Conservation (phyloP, 208 protist species). For the Herpetomonas samuelpessoai region DNA sequence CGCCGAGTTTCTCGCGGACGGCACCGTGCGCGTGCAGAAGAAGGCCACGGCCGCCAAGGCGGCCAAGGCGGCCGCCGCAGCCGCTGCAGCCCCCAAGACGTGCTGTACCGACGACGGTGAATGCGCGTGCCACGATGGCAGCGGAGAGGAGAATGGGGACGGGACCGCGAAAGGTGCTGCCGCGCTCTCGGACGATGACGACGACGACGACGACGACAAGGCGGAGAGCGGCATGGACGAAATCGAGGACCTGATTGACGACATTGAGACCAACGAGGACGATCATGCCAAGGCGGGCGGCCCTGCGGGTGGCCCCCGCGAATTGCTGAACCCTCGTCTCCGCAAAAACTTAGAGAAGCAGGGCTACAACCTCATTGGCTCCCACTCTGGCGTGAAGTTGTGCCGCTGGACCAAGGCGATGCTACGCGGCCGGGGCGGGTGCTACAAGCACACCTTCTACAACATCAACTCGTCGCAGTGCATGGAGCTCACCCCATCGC, state of each 20-base stretch:
- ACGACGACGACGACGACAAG: conserved; percentile 28
- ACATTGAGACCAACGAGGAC: conserved; percentile 21
- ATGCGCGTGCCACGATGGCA: neutral
- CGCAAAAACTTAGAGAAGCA: conserved; percentile 93
- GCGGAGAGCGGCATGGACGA: conserved; percentile 37
- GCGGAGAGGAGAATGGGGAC: conserved; percentile 16
- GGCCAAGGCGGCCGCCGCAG: neutral
- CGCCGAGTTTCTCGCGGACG: conserved; percentile 43
- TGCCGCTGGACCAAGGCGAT: conserved; percentile 97
- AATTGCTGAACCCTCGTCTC: conserved; percentile 90
- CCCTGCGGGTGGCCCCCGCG: conserved; percentile 28
- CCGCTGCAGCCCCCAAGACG: neutral
- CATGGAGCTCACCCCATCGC: conserved; percentile 97
- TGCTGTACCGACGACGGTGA: conserved; percentile 6
- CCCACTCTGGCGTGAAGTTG: conserved; percentile 96
- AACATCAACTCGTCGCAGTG: conserved; percentile 95
- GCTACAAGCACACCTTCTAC: conserved; percentile 98
- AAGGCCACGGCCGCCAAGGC: conserved; percentile 8
- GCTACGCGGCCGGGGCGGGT: conserved; percentile 95
- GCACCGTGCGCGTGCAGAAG: conserved; percentile 27
- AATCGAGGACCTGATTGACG: conserved; percentile 65
- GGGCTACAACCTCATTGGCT: conserved; percentile 93
- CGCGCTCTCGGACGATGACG: conserved; percentile 8
- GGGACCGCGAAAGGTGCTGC: conserved; percentile 20
- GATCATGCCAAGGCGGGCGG: conserved; percentile 21